Evolutionary conservation across 106 monocot species (phyloP), one percentile per base, ranked within the genome.

Genomic region (Apostasia shenzhenica): DNA sequence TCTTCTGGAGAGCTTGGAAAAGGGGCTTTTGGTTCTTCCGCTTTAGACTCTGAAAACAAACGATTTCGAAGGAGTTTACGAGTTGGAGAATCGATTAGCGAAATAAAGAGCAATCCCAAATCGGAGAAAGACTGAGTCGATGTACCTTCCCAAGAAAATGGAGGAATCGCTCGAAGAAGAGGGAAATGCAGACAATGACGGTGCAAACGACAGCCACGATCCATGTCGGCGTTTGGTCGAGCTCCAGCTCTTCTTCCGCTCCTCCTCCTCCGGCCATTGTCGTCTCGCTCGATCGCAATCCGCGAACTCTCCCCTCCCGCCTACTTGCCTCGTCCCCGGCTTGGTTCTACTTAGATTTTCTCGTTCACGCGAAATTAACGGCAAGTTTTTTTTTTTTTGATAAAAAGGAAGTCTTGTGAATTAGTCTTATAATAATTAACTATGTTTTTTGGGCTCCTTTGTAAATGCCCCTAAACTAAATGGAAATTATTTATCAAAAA

Each of bases 161-260:
- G 67, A 92, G 81, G 56, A 85, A 68, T 5, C 91, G 71, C 73
- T 92, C 88, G 70, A 67, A 82, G 71, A 69, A 52, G 45, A 92
- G 75, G 55, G 88, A 92, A 68, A 92, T 85, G 67, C 73, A 47
- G 61, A 92, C 76, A 57, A 92, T 92, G 59, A 85, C 50, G 69
- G 81, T 82, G 74, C 91, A 92, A 10, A 92, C 82, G 61, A 54
- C 70, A 45, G 88, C 85, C 7, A 92, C 88, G 76, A 92, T 82
- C 88, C 91, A 88, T 46, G 88, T 92, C 1, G 91, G 91, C 26
- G 87, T 91, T 71, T 59, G 69, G 67, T 91, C 80, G 70, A 91
- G 71, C 66, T 79, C 63, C 45, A 73, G 48, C 8, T 61, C 57
- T n/a, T 57, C 78, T 8, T 5, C 72, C 41, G 4, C 69, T 14